Evolutionary conservation across 805 yeast genomes (phyloP), one percentile per base, ranked within the genome.

Genomic region (Lipomyces sp.): DNA sequence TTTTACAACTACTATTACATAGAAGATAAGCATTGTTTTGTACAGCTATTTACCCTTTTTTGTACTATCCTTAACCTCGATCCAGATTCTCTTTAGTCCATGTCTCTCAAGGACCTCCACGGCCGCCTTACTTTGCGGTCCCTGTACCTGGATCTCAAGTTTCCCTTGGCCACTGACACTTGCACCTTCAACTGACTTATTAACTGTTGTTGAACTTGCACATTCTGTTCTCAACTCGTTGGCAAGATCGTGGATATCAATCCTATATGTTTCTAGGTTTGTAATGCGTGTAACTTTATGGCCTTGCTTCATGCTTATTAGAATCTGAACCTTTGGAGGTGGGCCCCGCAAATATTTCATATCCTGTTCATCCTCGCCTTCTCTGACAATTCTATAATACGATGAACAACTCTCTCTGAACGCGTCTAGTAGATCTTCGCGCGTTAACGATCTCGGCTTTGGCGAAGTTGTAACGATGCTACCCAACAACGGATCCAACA

Each of bases 121-220:
- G 10, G 89, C 85, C 0, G 83, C 76, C 57, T 85, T 83, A 32
- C 87, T 86, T 75, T 94, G 98, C 1, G 94, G 90, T 0, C 99
- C 99, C 79, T 95, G 98, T 1, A 95, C 96, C 57, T 87, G 83
- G 3, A 95, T 92, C 73, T 90, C 96, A 53, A 81, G 76, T 51
- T 84, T 84, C 15, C 86, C 84, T 35, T 85, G 86, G 0, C 88
- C 88, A 10, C 62, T 64, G n/a, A 60, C 66, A 18, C 57, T 33
- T 7, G 64, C 45, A 10, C 69, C 66, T 53, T 75, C 78, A 5
- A 70, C 63, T 2, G 78, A 70, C 33, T 72, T 69, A 24, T 56
- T 60, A 10, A 90, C 82, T 0, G 97, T 87, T 0, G 95, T 84
- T 0, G 98, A 90, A 0, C 97, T 97, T 11, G 97, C 93, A 76